Conservation (phyloP, 2,329 filamentous ascomycete genomes). For the Talaromyces piceae region DNA sequence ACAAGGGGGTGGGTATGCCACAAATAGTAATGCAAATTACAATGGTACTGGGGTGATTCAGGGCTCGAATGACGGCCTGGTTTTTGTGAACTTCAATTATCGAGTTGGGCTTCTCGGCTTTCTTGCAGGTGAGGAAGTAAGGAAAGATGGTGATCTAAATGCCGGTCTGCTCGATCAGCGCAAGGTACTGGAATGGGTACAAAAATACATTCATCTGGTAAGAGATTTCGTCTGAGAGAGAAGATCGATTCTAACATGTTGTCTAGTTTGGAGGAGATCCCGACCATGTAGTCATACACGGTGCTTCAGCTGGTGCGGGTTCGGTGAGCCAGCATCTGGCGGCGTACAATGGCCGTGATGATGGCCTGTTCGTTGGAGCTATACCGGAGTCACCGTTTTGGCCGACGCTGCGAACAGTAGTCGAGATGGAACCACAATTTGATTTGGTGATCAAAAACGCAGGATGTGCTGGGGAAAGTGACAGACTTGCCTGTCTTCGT, state of each 20-base stretch:
- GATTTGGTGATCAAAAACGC: slow-evolving; percentile 35
- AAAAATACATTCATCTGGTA: slow-evolving; percentile 16
- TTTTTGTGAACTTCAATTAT: slow-evolving; percentile 18
- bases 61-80: not conserved
- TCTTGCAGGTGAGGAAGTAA: slow-evolving; percentile 39
- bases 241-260: not conserved
- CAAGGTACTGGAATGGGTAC: slow-evolving; percentile 17
- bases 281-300: slow-evolving; percentile 19
- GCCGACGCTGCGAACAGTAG: slow-evolving; percentile 39
- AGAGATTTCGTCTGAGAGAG: not conserved
- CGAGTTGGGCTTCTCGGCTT: slow-evolving; percentile 19
- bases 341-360: slow-evolving; percentile 42
- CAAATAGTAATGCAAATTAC: not conserved
- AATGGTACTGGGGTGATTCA: slow-evolving; percentile 1
- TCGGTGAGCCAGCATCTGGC: slow-evolving; percentile 49
- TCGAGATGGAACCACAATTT: slow-evolving; percentile 46
- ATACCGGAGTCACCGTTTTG: slow-evolving; percentile 50
- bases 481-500: slow-evolving; percentile 45
- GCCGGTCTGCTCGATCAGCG: slow-evolving; percentile 15
- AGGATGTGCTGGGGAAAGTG: slow-evolving; percentile 32
- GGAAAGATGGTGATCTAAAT: slow-evolving; percentile 23
- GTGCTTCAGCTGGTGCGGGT: slow-evolving; percentile 42
- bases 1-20: slow-evolving; percentile 2
- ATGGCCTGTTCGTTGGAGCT: slow-evolving; percentile 44
- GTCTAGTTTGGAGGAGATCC: slow-evolving; percentile 22